These are phyloP conservation scores for Trametes sp. DNA, from an alignment of 1,284 basidiomycete species.

Conservation along the genomic window DNA sequence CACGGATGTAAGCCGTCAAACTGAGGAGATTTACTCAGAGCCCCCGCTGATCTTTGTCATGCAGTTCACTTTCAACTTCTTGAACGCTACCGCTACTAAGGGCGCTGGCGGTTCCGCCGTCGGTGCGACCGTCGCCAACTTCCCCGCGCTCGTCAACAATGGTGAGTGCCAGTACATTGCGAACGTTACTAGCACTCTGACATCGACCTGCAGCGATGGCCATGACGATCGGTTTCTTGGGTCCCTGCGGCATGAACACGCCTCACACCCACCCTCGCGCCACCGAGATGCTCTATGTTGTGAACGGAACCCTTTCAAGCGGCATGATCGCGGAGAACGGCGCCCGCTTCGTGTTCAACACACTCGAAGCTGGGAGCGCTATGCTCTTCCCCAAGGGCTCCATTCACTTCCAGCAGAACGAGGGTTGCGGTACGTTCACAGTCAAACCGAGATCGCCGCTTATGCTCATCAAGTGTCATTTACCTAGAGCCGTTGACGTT, in stretches of 20 bases:
- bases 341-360: conserved; percentile 44
- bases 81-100: conserved; percentile 30
- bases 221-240: conserved; percentile 39
- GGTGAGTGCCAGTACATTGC: conserved; percentile 11
- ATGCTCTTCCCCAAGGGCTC: conserved; percentile 47
- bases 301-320: conserved; percentile 44
- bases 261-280: conserved; percentile 49
- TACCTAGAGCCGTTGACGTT: conserved; percentile 16
- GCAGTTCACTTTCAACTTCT: conserved; percentile 43
- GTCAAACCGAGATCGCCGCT: no score
- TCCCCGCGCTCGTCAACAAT: conserved; percentile 39
- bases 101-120: conserved; percentile 39
- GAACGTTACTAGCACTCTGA: neutral
- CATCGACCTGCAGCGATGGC: conserved; percentile 29
- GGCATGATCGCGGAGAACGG: conserved; percentile 48
- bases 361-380: conserved; percentile 42
- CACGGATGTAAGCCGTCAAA: conserved; percentile 31
- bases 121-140: conserved; percentile 38
- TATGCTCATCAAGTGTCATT: neutral
- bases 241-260: conserved; percentile 48
- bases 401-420: conserved; percentile 47
- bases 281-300: conserved; percentile 45
- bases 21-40: neutral
- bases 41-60: neutral
- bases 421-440: conserved; percentile 38